phyloP scores from a whole-genome alignment of 441 rosid species.

The Brassica hybrid region DNA sequence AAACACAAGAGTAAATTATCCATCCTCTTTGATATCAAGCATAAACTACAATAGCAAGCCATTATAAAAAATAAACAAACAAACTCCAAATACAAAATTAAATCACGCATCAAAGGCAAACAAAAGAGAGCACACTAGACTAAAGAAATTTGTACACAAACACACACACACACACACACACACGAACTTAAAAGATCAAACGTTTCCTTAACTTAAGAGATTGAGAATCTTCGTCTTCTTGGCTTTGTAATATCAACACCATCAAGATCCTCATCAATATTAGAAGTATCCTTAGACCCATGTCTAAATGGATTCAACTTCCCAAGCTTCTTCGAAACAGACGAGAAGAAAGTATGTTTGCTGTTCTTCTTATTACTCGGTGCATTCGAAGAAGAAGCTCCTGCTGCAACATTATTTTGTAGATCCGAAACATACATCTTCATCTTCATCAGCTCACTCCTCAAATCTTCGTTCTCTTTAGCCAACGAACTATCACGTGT shows the following conservation, averaged over 20 bases:
- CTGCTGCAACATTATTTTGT: constrained; percentile 48
- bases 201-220: constrained; percentile 50
- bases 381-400: constrained; percentile 39
- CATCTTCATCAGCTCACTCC: constrained; percentile 83
- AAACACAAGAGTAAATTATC: too few relatives aligned
- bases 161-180: too few relatives aligned
- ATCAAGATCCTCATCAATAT: constrained; percentile 56
- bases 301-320: constrained; percentile 81
- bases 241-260: constrained; percentile 73
- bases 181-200: too few relatives aligned
- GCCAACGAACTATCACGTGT: constrained; percentile 64
- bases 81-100: too few relatives aligned
- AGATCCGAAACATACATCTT: constrained; percentile 68
- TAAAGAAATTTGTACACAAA: too few relatives aligned
- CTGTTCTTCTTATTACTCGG: constrained; percentile 46
- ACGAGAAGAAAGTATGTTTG: constrained; percentile 50
- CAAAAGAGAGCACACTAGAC: too few relatives aligned
- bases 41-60: neutral
- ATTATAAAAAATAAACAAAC: too few relatives aligned
- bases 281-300: constrained; percentile 81
- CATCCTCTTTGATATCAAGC: too few relatives aligned
- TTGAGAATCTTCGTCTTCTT: constrained; percentile 85
- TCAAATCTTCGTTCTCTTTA: constrained; percentile 81
- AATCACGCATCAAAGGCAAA: too few relatives aligned
- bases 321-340: constrained; percentile 79